Evolutionary conservation across 805 yeast genomes (phyloP).

Genomic region (Cyberlindnera xylosilytica): DNA sequence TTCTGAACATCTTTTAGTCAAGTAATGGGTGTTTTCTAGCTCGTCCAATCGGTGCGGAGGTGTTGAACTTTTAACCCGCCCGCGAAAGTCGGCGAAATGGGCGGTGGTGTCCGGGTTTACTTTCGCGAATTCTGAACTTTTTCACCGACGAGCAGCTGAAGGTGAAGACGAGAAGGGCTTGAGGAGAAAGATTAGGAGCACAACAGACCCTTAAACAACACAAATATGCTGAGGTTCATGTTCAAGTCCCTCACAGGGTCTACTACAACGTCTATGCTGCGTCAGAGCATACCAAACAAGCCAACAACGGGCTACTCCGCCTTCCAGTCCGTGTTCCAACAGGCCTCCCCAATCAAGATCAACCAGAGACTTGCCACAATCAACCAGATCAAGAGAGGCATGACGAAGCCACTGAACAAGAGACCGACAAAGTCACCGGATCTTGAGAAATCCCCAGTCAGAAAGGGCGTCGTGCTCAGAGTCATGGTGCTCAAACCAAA

Average conservation of each 20-base stretch:
- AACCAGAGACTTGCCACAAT: conserved; percentile 52
- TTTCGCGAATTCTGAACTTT: background rate
- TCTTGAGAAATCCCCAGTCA: conserved; percentile 76
- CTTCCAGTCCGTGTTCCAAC: conserved; percentile 14
- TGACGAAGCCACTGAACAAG: conserved; percentile 46
- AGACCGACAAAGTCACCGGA: conserved; percentile 70
- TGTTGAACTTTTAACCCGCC: too few relatives aligned
- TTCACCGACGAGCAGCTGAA: background rate
- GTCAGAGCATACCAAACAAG: conserved; percentile 11
- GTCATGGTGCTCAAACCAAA: conserved; percentile 96
- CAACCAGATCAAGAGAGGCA: conserved; percentile 74
- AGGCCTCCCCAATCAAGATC: conserved; percentile 18
- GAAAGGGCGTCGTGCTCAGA: conserved; percentile 89
- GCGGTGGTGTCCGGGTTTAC: background rate
- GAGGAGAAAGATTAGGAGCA: background rate
- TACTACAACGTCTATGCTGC: conserved; percentile 16
- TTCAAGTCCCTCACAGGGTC: conserved; percentile 23
- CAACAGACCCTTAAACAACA: background rate
- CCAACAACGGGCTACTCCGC: conserved; percentile 7
- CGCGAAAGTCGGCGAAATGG: background rate
- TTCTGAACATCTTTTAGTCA: conserved; percentile 6
- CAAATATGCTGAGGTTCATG: conserved; percentile 22
- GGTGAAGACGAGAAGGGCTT: too few relatives aligned
- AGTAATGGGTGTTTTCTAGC: background rate
- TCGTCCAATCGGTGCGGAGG: background rate